phyloP scores from a whole-genome alignment of 2,329 filamentous ascomycete genomes.

The Metarhizium humberi region DNA sequence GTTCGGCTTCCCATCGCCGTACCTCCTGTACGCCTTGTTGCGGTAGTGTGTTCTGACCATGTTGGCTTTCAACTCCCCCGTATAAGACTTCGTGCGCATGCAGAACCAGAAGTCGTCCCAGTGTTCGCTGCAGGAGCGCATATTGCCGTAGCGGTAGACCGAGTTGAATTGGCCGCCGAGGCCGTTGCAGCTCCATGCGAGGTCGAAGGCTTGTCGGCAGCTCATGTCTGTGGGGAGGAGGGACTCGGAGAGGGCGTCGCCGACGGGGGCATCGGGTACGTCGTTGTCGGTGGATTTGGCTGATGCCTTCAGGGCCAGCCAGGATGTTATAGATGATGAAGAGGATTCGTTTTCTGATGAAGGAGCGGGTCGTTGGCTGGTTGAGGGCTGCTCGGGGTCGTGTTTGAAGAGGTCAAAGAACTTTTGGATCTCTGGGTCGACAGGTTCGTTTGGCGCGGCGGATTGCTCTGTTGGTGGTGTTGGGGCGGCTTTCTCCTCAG shows the following conservation, averaged over 20 bases:
- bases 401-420: conserved; percentile 39
- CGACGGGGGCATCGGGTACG: conserved; percentile 16
- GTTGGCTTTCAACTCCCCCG: conserved; percentile 48
- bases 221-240: conserved; percentile 76
- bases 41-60: conserved; percentile 60
- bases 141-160: conserved; percentile 75
- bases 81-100: conserved; percentile 69
- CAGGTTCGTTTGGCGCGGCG: conserved; percentile 16
- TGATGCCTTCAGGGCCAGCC: conserved; percentile 25
- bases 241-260: conserved; percentile 50
- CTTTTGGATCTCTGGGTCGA: conserved; percentile 44
- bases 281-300: conserved; percentile 11
- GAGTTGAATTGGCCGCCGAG: conserved; percentile 86
- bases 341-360: conserved; percentile 19
- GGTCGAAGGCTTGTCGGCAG: conserved; percentile 84
- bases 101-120: conserved; percentile 98
- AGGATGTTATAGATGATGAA: conserved; percentile 21
- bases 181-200: conserved; percentile 88
- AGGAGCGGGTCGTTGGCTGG: conserved; percentile 11
- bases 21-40: conserved; percentile 54
- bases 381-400: conserved; percentile 9
- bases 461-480: conserved; percentile 12
- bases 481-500: conserved; percentile 14
- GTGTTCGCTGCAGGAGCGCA: conserved; percentile 70
- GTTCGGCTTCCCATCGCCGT: conserved; percentile 53